Evolutionary conservation across 2,329 filamentous ascomycete genomes (phyloP).

Genomic region (Coniochaeta sp.): DNA sequence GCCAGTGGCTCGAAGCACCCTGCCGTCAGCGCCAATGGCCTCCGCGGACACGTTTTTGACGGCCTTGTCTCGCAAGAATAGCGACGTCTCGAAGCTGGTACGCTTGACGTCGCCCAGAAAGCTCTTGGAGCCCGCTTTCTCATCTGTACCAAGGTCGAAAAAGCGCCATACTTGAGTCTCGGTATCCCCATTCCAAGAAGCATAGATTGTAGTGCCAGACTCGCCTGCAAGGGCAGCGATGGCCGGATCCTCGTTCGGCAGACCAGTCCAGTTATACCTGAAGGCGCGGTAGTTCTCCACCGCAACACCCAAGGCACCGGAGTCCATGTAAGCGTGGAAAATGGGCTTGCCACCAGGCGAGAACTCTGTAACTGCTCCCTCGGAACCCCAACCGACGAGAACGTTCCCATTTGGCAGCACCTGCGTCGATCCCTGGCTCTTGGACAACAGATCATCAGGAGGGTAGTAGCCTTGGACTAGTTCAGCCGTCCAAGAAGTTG

Average conservation of each 20-base stretch:
- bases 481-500: constrained; percentile 30
- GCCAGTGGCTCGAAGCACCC: constrained; percentile 8
- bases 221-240: constrained; percentile 17
- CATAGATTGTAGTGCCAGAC: constrained; percentile 20
- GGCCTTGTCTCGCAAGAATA: constrained; percentile 7
- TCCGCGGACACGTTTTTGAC: constrained; percentile 9
- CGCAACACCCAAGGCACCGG: constrained; percentile 23
- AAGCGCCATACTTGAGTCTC: constrained; percentile 20
- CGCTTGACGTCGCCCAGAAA: constrained; percentile 11
- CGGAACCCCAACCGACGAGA: constrained; percentile 50
- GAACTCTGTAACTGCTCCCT: constrained; percentile 39
- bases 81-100: constrained; percentile 11
- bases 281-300: constrained; percentile 48
- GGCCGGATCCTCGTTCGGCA: constrained; percentile 30
- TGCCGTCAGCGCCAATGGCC: constrained; percentile 10
- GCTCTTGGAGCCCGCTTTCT: constrained; percentile 5
- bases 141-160: constrained; percentile 5
- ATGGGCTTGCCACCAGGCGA: constrained; percentile 38
- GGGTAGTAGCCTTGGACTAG: constrained; percentile 39
- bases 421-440: constrained; percentile 39
- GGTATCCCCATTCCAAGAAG: constrained; percentile 39
- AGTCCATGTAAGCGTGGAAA: constrained; percentile 43
- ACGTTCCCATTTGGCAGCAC: constrained; percentile 44
- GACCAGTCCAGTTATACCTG: constrained; percentile 43
- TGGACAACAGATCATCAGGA: constrained; percentile 21